Evolutionary conservation across 2,329 filamentous ascomycete species (phyloP), one percentile per base, ranked within the genome.

Genomic region (Chaetomium globosum): DNA sequence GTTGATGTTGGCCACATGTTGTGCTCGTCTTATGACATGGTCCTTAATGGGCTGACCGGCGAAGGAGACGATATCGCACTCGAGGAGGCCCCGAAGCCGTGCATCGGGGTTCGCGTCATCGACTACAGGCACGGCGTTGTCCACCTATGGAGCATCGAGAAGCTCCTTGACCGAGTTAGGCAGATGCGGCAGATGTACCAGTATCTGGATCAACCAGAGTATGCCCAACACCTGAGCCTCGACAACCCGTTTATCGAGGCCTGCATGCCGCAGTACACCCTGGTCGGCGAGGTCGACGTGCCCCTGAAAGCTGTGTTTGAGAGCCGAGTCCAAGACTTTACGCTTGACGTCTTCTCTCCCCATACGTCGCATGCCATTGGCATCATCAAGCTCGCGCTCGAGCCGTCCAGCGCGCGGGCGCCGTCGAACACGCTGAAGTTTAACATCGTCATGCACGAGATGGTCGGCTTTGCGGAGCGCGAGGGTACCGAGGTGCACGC

Each of bases 171-270:
- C 66, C 88, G 95, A 31, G 88, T 98, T 12, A 87, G 92, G 61
- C 86, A 91, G 69, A 99, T 99, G 95, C 89, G 95, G 53, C 94
- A 97, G 77, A 91, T 98, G 86, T 90, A 97, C 74, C 94, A 98
- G 76, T 98, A 97, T 73, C 87, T 98, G 71, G 93, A 97, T 73
- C 90, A 95, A 65, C 95, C 95, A 1, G 94, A 98, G 75, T 97
- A 97, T 74, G 87, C 93, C 61, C 91, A 95, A 75, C 95, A 98
- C 73, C 90, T 98, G 75, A 92, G 91, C 71, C 84, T 97, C 19
- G 92, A 94, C 71, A 97, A 97, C 72, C 94, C 95, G 0, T 99
- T 99, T 74, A 87, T 91, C 26, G 95, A 99, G 75, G 83, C 89
- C 1, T 96, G 91, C 74, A 93, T 96, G 83, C 93, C 93, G 7